Percentiles rank a stretch among this genome's conserved stretches.
phyloP scores from a whole-genome alignment of 2,329 filamentous ascomycete species.

The Tolypocladium ovalisporum region DNA sequence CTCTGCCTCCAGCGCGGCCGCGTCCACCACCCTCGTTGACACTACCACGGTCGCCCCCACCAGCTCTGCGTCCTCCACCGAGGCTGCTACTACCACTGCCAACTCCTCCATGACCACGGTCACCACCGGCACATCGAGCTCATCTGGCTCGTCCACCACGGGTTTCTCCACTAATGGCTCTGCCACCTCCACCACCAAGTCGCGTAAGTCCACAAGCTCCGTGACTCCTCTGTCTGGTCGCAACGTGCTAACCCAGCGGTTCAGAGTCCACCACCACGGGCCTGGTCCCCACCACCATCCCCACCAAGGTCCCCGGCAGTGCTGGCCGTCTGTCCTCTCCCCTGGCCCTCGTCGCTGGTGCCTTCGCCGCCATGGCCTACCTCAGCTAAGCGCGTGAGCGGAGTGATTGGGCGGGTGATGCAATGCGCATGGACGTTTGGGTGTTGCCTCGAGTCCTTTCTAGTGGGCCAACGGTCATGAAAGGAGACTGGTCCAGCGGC shows the following conservation, averaged over 20 bases:
- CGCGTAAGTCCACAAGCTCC: background rate
- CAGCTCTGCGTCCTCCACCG: background rate
- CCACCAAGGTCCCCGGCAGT: slow-evolving; percentile 17
- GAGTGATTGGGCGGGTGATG: background rate
- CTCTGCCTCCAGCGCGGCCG: background rate
- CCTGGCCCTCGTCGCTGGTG: slow-evolving; percentile 21
- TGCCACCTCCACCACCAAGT: slow-evolving; percentile 4
- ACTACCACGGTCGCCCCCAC: background rate
- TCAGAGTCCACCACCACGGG: background rate
- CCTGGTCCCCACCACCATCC: background rate
- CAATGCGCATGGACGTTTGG: background rate
- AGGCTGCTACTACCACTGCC: background rate
- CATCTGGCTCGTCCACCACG: slow-evolving; percentile 1
- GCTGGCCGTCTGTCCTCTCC: slow-evolving; percentile 17
- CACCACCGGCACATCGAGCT: slow-evolving; percentile 1
- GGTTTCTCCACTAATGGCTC: slow-evolving; percentile 12
- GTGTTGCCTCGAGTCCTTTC: background rate
- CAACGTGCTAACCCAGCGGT: background rate
- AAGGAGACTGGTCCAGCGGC: background rate
- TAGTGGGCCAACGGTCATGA: background rate
- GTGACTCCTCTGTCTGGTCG: no score
- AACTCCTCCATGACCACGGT: slow-evolving; percentile 1
- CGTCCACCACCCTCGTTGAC: background rate
- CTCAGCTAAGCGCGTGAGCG: slow-evolving; percentile 14
- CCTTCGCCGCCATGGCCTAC: slow-evolving; percentile 21